Evolutionary conservation across 306 rosid species (phyloP).

Genomic region (Medicago ruthenica): DNA sequence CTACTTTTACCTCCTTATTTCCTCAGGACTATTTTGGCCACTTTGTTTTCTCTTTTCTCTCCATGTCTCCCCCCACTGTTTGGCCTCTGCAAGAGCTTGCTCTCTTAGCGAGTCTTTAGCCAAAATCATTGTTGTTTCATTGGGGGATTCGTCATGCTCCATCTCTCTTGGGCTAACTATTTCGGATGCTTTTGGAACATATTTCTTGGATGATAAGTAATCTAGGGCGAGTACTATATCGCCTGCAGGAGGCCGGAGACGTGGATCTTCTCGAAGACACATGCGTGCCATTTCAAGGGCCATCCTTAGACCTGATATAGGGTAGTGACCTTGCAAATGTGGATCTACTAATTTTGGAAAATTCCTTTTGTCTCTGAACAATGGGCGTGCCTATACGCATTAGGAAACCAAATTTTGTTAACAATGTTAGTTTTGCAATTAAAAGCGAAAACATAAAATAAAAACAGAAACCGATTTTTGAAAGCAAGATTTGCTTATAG

Average conservation of each 20-base stretch:
- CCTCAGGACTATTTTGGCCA: conserved; percentile 36
- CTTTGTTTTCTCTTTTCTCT: conserved; percentile 49
- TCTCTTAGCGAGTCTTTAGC: conserved; percentile 38
- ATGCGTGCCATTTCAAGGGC: conserved; percentile 50
- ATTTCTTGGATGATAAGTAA: conserved; percentile 45
- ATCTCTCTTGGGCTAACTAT: neutral
- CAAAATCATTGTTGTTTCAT: conserved; percentile 24
- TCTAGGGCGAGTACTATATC: conserved; percentile 50
- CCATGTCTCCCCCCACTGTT: conserved; percentile 53
- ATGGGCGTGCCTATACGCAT: conserved; percentile 50
- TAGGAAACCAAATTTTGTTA: conserved; percentile 27
- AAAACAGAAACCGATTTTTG: neutral
- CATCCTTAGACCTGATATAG: conserved; percentile 40
- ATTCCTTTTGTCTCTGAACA: conserved; percentile 41
- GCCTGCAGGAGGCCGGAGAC: conserved; percentile 46
- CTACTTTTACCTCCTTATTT: conserved; percentile 12
- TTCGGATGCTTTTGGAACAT: conserved; percentile 17
- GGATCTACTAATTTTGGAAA: conserved; percentile 47
- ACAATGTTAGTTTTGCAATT: neutral
- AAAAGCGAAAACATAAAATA: neutral
- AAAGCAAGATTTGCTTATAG: neutral
- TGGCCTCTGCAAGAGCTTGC: conserved; percentile 61
- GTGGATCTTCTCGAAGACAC: conserved; percentile 57
- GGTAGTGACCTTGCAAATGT: conserved; percentile 37
- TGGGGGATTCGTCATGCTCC: conserved; percentile 34